Base-by-base conservation (phyloP, 352 stramenopile genomes). In the Phytopythium mirpurense region DNA sequence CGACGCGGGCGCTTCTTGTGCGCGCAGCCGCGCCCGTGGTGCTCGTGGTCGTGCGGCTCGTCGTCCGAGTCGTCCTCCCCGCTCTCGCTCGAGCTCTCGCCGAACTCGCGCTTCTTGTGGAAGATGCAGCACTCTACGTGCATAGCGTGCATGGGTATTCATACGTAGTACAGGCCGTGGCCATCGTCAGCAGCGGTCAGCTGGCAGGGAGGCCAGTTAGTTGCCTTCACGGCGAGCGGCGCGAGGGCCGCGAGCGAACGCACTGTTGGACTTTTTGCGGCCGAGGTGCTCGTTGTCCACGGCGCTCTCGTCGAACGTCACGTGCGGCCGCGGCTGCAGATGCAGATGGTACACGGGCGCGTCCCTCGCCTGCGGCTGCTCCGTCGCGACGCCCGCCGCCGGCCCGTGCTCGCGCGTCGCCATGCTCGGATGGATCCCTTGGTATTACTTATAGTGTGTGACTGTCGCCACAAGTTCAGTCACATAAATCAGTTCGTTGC, bases 271-370 rank as follows among this genome's bases (percentile, higher is more conserved):
- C 37, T 88, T 93, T 63, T 89, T 96, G 61, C 86, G 79, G 36
- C 86, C 85, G 38, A 96, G 84, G 56, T 96, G 81, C 60, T 97
- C 90, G 70, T 97, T 97, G 63, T 97, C 88, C 46, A 97, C 81
- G 16, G 94, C 85, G 46, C 78, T 88, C 11, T 93, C 86, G 37
- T 91, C 78, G 59, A 96, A 97, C 34, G 72, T 87, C 55, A 97
- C 88, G 36, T 74, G 87, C 26, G 74, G 62, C 23, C 87, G 84
- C 40, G 89, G 83, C 53, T 90, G 74, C 38, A 97, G 63, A 21
- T 90, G 79, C 16, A 95, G 54, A 41, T 63, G 71, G 59, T 93
- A 93, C 44, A 88, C 66, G 29, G 62, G 65, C 14, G 66, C 50
- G 41, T 69, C 61, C 2, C 24, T 56, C 16, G 51, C 50, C 1